Base-by-base conservation (phyloP, 495 filamentous ascomycete genomes). In the Astrothelium subdiscretum region DNA sequence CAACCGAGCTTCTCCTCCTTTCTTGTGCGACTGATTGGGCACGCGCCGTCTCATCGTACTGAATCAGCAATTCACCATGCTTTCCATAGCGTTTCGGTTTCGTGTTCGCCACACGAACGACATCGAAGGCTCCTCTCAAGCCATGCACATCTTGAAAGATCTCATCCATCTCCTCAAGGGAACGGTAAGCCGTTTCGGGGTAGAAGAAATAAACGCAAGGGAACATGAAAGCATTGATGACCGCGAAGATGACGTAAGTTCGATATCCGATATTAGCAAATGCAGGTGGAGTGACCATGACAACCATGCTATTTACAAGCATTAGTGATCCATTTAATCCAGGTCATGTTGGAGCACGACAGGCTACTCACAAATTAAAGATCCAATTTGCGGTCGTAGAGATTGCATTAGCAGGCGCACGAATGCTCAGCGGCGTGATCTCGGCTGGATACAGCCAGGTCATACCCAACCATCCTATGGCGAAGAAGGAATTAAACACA, bases 31-130 rank as follows among this genome's bases (percentile, higher is more conserved):
- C 40, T 6, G 62, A 57, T 0, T 61, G 65, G 4, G 61, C 61
- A 32, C 59, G 64, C 22, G 66, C 69, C 8, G 69, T 71, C 5
- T 69, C 67, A 8, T 71, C 67, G 29, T 64, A 71, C 10, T 40
- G 18, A 58, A 71, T 67, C 1, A 71, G 59, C 12, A 71, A 61
- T 31, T 69, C 64, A 13, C 88, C 87, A 48, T 86, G 80, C 75
- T 83, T 83, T 61, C 85, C 87, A 70, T 88, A 91, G 63, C 87
- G 81, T 29, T 79, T 78, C 8, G 87, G 87, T 71, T 87, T 81
- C 1, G 79, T 73, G 12, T 72, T 65, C 8, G 87, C 87, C 27
- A 83, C 73, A 44, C 74, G 67, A 2, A 91, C 87, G 27, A 89
- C 80, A 12, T 76, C 73, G 65, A 88, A 84, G 60, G 61, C 65